Base-by-base conservation (phyloP, 2,329 filamentous ascomycete species). In the Epichloe gansuensis region DNA sequence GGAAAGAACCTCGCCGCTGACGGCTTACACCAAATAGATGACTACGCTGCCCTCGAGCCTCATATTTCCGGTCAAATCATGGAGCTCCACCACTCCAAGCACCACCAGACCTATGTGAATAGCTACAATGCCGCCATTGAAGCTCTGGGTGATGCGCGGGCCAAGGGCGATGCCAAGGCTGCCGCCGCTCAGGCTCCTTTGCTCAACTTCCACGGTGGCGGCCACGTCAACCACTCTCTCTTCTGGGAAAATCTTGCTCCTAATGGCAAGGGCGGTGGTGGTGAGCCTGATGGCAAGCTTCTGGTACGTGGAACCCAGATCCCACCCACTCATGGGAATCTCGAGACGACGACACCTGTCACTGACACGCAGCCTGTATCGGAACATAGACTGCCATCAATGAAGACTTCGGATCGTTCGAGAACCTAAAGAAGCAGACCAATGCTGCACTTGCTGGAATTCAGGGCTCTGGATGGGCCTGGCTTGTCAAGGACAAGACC, bases 81-180 rank as follows among this genome's bases (percentile, higher is more conserved):
- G 90, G 87, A 95, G 74, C 81, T 95, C 45, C 90, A 95, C 77
- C 87, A 95, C 80, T 84, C 80, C 73, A 91, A 89, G 72, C 89
- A 95, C 78, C 90, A 95, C 76, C 83, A 91, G 71, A 90, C 89
- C 64, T 95, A 95, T 69, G 88, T 95, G 61, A 93, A 83, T 70
- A 85, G 84, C 68, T 87, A 87, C 75, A 95, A 95, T 75, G 77
- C 83, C 55, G 84, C 87, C 53, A 73, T 81, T 59, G 82, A 89
- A 70, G 82, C 90, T 65, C 70, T 87, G 49, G 79, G 77, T 39
- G 72, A 74, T 54, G 85, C 86, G 38, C 76, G 80, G 63, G 74
- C 72, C 63, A 77, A 82, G 68, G 82, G 82, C 60, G 85, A 78
- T 61, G 61, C 67, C 56, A 68, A 69, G 64, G 71, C 74, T 56